phyloP scores from a whole-genome alignment of 2,329 filamentous ascomycete species.

The Westerdykella sp. region DNA sequence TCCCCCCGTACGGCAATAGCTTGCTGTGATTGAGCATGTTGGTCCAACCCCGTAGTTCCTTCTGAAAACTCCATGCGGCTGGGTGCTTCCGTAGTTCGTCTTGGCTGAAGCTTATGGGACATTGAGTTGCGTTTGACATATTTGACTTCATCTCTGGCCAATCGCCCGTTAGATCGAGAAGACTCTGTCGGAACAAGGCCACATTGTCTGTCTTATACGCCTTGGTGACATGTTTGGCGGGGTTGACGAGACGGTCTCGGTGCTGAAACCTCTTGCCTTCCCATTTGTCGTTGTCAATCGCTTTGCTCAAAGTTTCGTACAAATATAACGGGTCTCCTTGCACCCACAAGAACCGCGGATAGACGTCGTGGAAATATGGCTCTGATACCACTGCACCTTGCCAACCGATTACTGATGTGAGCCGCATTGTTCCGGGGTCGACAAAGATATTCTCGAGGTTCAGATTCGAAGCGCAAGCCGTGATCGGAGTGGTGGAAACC shows the following conservation, averaged over 20 bases:
- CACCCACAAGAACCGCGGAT: neutral
- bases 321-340: neutral
- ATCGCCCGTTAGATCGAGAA: too few relatives aligned
- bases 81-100: constrained; percentile 4
- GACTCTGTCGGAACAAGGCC: neutral
- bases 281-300: neutral
- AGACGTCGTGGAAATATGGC: constrained; percentile 3
- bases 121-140: too few relatives aligned
- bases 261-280: neutral
- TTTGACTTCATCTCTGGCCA: too few relatives aligned
- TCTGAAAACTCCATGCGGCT: neutral
- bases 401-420: constrained; percentile 5
- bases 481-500: neutral
- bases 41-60: too few relatives aligned
- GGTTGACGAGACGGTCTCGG: neutral
- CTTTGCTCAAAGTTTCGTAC: constrained; percentile 1
- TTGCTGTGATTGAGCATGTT: neutral
- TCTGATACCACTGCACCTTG: constrained; percentile 1
- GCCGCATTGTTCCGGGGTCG: constrained; percentile 2
- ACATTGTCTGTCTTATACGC: constrained; percentile 2
- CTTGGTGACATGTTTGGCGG: neutral
- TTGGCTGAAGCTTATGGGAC: constrained; percentile 4
- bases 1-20: constrained; percentile 4
- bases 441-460: constrained; percentile 4
- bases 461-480: constrained; percentile 1